Evolutionary conservation across 2,329 filamentous ascomycete species (phyloP), one percentile per base, ranked within the genome.

Genomic region (Trichoderma lentiforme): DNA sequence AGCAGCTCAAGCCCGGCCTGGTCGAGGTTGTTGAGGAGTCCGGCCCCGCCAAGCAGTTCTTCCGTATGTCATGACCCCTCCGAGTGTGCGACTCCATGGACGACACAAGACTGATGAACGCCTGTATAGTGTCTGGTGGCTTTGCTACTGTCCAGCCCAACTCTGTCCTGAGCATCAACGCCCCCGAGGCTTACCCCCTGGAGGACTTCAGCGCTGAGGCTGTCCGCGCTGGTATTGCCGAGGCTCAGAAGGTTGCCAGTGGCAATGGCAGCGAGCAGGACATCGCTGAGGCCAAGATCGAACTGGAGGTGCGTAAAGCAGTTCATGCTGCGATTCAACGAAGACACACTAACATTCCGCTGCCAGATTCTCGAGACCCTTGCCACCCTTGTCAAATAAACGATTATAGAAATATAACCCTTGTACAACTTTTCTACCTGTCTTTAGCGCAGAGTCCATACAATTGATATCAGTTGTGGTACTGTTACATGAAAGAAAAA

Each of bases 231-330:
- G 95, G 98, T 87, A 94, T 98, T 79, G 85, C 93, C 74, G 96
- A 99, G 87, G 94, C 95, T 76, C 93, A 97, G 86, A 98, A 98
- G 91, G 91, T 98, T 81, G 94, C 92, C 79, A 90, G 86, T 83
- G 96, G 96, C 81, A 90, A 87, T 81, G 96, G 95, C 80, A 98
- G 94, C 84, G 96, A 98, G 90, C 92, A 94, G 86, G 96, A 98
- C 81, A 93, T 98, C 85, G 95, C 95, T 76, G 96, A 99, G 90
- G 96, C 96, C 77, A 98, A 98, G 90, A 95, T 99, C 83, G 95
- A 98, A 89, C 86, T 99, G 78, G 96, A 99, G 94, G 95, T 97
- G 74, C 28, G 80, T 78, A 21, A 26, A n/a, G 53, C 26, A n/a
- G 18, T 18, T 11, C 8, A 11, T 14, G 24, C 7, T 34, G 14